Percentiles rank a stretch among this genome's conserved stretches.
These are phyloP conservation scores for Rhododendron vialii DNA, from an alignment of 148 eudicot genomes.

Conservation along the genomic window DNA sequence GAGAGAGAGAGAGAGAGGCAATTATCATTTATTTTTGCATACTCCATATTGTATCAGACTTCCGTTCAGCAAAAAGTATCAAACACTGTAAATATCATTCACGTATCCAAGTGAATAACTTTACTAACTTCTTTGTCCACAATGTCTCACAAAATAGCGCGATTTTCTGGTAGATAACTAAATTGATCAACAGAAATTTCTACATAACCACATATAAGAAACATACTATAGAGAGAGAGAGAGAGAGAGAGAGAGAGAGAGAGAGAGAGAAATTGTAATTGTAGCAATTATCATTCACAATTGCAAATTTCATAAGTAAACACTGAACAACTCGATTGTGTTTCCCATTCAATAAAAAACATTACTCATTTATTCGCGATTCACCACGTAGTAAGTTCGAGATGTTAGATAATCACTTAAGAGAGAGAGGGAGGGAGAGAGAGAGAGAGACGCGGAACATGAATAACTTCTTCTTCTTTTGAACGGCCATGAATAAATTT, in stretches of 20 bases:
- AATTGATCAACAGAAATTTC: neutral
- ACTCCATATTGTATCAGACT: too few relatives aligned
- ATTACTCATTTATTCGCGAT: neutral
- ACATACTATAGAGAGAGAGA: neutral
- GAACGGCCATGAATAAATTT: neutral
- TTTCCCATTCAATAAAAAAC: neutral
- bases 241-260: neutral
- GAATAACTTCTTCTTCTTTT: neutral
- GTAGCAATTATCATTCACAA: neutral
- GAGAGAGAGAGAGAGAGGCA: neutral
- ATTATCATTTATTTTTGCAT: too few relatives aligned
- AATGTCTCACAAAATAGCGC: neutral
- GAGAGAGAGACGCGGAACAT: neutral
- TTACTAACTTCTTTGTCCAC: too few relatives aligned
- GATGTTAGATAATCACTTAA: neutral
- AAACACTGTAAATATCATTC: too few relatives aligned
- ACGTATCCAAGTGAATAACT: too few relatives aligned
- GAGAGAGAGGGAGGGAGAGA: neutral
- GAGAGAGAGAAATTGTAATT: neutral
- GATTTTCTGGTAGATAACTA: neutral
- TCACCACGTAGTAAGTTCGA: neutral
- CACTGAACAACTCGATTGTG: neutral
- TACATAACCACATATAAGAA: neutral
- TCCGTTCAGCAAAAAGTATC: too few relatives aligned
- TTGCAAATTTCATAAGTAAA: neutral